Evolutionary conservation across 495 filamentous ascomycete genomes (phyloP).

Genomic region (Platismatia glauca): DNA sequence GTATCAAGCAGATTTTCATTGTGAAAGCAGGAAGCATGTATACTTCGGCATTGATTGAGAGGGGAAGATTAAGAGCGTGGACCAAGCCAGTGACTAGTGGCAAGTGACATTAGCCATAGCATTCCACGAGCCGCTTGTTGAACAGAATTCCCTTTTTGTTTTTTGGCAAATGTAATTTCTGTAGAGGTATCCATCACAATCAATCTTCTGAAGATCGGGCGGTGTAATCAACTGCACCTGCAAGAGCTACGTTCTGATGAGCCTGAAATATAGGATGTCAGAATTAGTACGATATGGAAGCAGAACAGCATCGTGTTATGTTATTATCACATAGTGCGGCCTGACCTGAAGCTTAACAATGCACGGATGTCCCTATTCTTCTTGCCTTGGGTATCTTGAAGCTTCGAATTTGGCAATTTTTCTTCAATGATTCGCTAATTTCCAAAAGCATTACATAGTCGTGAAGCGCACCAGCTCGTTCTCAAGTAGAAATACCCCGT

Average conservation of each 20-base stretch:
- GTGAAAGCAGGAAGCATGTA: constrained; percentile 53
- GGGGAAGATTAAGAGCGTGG: constrained; percentile 51
- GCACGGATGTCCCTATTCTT: constrained; percentile 47
- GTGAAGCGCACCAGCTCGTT: constrained; percentile 40
- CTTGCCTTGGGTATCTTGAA: constrained; percentile 41
- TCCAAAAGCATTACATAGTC: constrained; percentile 42
- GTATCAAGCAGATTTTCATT: constrained; percentile 48
- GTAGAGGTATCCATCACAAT: too few species aligned
- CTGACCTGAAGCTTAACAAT: constrained; percentile 48
- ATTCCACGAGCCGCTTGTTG: neutral
- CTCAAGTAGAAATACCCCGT: constrained; percentile 48
- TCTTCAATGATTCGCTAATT: constrained; percentile 33
- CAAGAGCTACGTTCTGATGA: constrained; percentile 53
- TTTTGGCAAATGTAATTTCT: too few species aligned
- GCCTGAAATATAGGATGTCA: constrained; percentile 33
- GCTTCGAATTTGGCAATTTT: constrained; percentile 31
- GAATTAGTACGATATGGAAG: neutral
- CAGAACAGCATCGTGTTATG: neutral
- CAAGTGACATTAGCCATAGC: constrained; percentile 12
- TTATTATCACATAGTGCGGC: constrained; percentile 38
- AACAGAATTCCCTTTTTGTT: neutral
- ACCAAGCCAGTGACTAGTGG: constrained; percentile 43
- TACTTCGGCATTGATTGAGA: constrained; percentile 47
- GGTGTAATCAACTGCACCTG: constrained; percentile 44
- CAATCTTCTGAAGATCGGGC: constrained; percentile 37